Percentiles rank a stretch among this genome's conserved stretches.
Conservation (phyloP, 345 rosid species). For the Eucalyptus albens region DNA sequence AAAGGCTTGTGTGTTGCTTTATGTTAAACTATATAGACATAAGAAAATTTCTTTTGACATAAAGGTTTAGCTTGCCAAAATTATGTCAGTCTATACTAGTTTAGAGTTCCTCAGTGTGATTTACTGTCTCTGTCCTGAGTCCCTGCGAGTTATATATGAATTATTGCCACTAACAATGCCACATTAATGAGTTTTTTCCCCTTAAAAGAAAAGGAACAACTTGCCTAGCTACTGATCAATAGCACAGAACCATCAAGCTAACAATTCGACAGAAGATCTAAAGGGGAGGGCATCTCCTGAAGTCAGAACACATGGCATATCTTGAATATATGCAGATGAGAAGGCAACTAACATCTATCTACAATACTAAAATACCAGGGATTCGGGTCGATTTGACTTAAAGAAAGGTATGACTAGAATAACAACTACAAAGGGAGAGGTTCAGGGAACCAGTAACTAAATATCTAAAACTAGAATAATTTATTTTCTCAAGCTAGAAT, state of each 20-base stretch:
- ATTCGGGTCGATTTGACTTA: not conserved
- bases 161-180: not conserved
- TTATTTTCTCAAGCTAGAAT: not conserved
- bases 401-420: not conserved
- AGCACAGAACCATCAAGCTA: not conserved
- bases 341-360: not conserved
- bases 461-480: not conserved
- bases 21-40: not conserved
- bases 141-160: not conserved
- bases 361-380: not conserved
- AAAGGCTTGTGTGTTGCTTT: not conserved
- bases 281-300: not conserved
- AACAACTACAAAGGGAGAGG: not conserved
- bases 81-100: not conserved
- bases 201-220: not conserved
- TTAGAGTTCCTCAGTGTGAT: not conserved
- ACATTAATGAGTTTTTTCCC: not conserved
- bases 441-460: not conserved
- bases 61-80: not conserved
- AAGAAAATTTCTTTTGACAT: not conserved
- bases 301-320: not conserved
- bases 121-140: not conserved
- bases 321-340: not conserved
- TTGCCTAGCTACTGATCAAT: not conserved
- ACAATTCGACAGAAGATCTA: not conserved